Base-by-base conservation (phyloP, 345 rosid species). In the Noccaea caerulescens region DNA sequence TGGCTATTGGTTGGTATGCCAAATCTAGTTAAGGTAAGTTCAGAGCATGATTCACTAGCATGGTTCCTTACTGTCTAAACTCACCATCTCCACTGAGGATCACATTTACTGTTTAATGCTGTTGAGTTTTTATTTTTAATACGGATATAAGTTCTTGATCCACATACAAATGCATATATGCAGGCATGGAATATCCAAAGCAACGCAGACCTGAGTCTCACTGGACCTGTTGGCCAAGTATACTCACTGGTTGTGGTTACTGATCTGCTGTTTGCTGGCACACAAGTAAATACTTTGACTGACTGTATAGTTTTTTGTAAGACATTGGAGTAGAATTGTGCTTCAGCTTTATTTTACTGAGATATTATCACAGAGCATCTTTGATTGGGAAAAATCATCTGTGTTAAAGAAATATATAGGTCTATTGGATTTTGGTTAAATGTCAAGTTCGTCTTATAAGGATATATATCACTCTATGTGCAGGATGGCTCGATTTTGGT, bases 221-320 rank as follows among this genome's bases (percentile, higher is more conserved):
- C 46, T 75, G 98, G 98, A 71, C 98, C 98, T 79, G 86, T 83
- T 41, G 98, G 98, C 70, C 96, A 87, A 84, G 99, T 94, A 71
- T 87, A 91, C 73, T 71, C 96, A 38, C 41, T 94, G 79, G 97
- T 84, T 68, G 97, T 92, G 59, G 96, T 89, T 36, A 84, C 84
- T 77, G 90, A 81, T 67, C 76, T 94, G 68, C 87, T 94, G 64
- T 86, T 92, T 18, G 93, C 98, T 75, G 97, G 99, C 53, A 82
- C 89, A 16, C 99, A 95, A 85, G 97, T 92, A 79, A 76, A 59
- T 76, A 37, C 66, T 70, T 70, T 32, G 18, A 60, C 63, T 53
- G 18, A 8, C 61, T 58, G 18, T 32, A 27, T 30, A 49, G n/a
- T 39, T 39, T 49, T 57, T 38, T 49, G 27, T 8, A 10, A 38